Percentiles rank a stretch among this genome's conserved stretches.
Evolutionary conservation across 345 rosid genomes (phyloP).

Genomic region (Viola odorata): DNA sequence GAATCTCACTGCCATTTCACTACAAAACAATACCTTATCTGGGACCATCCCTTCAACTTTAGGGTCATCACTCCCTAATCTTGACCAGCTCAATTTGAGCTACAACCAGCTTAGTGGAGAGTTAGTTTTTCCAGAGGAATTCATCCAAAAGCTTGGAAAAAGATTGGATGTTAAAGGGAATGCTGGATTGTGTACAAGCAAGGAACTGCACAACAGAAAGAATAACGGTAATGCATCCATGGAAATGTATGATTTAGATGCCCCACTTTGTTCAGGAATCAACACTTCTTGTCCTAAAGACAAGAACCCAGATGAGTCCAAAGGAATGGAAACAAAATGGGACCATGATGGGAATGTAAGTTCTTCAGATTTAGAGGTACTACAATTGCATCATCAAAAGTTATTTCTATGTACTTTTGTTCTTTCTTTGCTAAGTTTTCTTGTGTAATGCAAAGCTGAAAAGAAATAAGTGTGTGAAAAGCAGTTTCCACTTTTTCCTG

Average conservation of each 20-base stretch:
- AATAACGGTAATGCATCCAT: slow-evolving; percentile 12
- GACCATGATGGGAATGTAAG: slow-evolving; percentile 14
- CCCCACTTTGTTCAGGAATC: slow-evolving; percentile 22
- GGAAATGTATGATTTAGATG: too few species aligned
- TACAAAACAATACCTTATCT: slow-evolving; percentile 33
- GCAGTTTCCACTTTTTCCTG: too few species aligned
- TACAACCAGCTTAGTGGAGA: slow-evolving; percentile 35
- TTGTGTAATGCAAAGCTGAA: neutral
- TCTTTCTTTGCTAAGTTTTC: neutral
- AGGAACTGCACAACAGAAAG: slow-evolving; percentile 11
- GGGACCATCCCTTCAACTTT: slow-evolving; percentile 35
- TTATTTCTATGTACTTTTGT: neutral
- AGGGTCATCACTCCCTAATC: slow-evolving; percentile 27
- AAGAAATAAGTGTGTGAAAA: too few species aligned
- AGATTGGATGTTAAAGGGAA: slow-evolving; percentile 42
- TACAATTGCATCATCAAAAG: neutral
- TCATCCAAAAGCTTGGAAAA: slow-evolving; percentile 36
- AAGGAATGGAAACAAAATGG: slow-evolving; percentile 15
- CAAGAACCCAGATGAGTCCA: slow-evolving; percentile 18
- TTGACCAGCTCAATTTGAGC: slow-evolving; percentile 38
- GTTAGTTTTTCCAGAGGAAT: slow-evolving; percentile 22
- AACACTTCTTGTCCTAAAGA: slow-evolving; percentile 11
- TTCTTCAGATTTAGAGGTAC: slow-evolving; percentile 4
- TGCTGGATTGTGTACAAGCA: slow-evolving; percentile 29
- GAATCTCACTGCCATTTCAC: slow-evolving; percentile 31